phyloP scores from a whole-genome alignment of 768 basidiomycete genomes.

The Hemileccinum impolitum region DNA sequence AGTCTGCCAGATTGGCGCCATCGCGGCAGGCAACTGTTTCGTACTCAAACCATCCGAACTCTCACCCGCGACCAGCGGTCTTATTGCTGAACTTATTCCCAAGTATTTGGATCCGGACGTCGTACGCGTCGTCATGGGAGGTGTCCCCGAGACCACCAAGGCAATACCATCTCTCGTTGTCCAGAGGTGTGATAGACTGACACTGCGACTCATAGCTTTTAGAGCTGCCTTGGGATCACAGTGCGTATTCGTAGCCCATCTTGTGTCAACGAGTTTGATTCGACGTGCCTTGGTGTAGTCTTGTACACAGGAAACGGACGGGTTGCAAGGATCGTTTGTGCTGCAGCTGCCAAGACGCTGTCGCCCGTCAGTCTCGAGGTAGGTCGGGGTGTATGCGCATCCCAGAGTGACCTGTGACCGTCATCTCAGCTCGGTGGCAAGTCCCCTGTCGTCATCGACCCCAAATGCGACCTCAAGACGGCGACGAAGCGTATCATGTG shows the following conservation, averaged over 20 bases:
- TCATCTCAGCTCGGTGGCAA: constrained; percentile 61
- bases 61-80: constrained; percentile 48
- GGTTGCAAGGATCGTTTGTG: constrained; percentile 64
- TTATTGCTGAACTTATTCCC: constrained; percentile 65
- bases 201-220: constrained; percentile 45
- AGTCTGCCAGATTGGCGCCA: constrained; percentile 52
- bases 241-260: constrained; percentile 27
- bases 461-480: constrained; percentile 59
- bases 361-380: constrained; percentile 66
- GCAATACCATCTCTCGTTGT: constrained; percentile 19
- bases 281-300: constrained; percentile 16
- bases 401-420: not conserved
- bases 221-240: constrained; percentile 66
- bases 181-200: not conserved
- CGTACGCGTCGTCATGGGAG: constrained; percentile 68
- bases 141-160: constrained; percentile 59
- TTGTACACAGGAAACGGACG: constrained; percentile 59
- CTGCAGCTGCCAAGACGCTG: constrained; percentile 73
- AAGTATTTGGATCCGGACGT: constrained; percentile 72
- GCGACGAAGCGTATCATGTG: constrained; percentile 73
- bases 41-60: constrained; percentile 78
- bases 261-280: not conserved
- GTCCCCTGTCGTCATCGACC: constrained; percentile 72
- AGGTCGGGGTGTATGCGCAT: constrained; percentile 3
- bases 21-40: constrained; percentile 74